Percentiles rank a stretch among this genome's conserved stretches.
phyloP scores from a whole-genome alignment of 163 green algal species.

The Scenedesmus sp. region DNA sequence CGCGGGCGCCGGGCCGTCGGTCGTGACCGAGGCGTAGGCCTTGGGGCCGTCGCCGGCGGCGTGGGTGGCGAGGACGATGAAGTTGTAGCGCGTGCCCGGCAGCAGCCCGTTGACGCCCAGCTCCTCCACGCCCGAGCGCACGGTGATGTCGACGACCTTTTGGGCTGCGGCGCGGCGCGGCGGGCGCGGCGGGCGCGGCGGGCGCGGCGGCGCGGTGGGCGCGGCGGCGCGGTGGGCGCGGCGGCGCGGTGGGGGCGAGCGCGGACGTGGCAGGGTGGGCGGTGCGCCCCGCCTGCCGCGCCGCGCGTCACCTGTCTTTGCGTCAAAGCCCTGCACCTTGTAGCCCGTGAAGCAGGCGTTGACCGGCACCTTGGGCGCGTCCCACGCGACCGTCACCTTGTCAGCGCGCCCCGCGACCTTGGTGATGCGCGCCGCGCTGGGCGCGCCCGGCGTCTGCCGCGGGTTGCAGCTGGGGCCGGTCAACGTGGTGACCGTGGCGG shows the following conservation, averaged over 20 bases:
- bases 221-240: no score
- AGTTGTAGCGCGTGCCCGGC: slow-evolving; percentile 27
- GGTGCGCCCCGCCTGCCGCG: no score
- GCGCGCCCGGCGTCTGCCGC: not conserved
- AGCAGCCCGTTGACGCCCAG: slow-evolving; percentile 23
- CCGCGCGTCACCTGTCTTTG: slow-evolving; percentile 1
- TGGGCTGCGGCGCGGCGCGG: not conserved
- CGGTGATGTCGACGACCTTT: slow-evolving; percentile 15
- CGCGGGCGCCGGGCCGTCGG: not conserved
- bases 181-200: not conserved
- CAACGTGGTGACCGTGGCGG: not conserved
- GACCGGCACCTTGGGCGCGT: not conserved
- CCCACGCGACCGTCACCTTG: slow-evolving; percentile 21
- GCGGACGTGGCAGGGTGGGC: no score
- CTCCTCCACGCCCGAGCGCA: not conserved
- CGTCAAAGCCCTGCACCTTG: slow-evolving; percentile 16
- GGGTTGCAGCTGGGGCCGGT: slow-evolving; percentile 27
- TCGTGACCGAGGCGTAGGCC: not conserved
- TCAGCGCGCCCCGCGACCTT: not conserved
- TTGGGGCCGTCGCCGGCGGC: not conserved
- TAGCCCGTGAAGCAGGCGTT: slow-evolving; percentile 20
- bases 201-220: no score
- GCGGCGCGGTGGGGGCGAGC: no score
- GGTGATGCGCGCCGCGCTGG: no score
- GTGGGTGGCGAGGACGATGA: not conserved